Conservation (phyloP, 2,329 filamentous ascomycete genomes). For the Monosporascus cannonballus region DNA sequence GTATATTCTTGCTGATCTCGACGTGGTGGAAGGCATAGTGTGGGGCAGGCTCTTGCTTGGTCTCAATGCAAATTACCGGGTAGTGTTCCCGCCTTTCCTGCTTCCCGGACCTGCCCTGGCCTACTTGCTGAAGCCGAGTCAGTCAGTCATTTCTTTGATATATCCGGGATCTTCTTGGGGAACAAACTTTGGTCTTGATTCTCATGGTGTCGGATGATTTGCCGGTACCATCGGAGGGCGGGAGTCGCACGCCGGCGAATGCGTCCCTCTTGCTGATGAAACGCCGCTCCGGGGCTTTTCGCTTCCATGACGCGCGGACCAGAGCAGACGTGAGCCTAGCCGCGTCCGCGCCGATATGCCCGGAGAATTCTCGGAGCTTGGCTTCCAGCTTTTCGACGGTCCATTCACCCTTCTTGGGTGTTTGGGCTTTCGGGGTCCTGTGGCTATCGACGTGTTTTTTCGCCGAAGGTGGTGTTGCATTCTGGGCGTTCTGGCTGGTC, state of each 20-base stretch:
- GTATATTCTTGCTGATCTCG: constrained; percentile 52
- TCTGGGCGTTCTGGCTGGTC: constrained; percentile 9
- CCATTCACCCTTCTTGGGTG: constrained; percentile 33
- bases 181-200: constrained; percentile 44
- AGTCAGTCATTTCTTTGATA: neutral
- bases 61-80: constrained; percentile 39
- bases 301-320: constrained; percentile 38
- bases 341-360: constrained; percentile 40
- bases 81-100: constrained; percentile 39
- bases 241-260: constrained; percentile 38
- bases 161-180: neutral
- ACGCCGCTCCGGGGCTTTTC: constrained; percentile 31
- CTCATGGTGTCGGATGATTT: constrained; percentile 37
- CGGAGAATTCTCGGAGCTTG: constrained; percentile 32
- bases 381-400: constrained; percentile 36
- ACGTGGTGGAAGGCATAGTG: constrained; percentile 54
- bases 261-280: constrained; percentile 38
- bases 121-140: constrained; percentile 32
- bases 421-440: constrained; percentile 25
- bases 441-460: constrained; percentile 14
- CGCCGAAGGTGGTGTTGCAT: constrained; percentile 11
- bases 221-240: constrained; percentile 21
- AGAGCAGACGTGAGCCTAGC: constrained; percentile 37
- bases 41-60: constrained; percentile 47
- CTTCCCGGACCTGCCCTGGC: constrained; percentile 30